These are phyloP conservation scores for Cymbopogon flexuosus DNA, from an alignment of 202 grass and related monocot species.

Conservation along the genomic window DNA sequence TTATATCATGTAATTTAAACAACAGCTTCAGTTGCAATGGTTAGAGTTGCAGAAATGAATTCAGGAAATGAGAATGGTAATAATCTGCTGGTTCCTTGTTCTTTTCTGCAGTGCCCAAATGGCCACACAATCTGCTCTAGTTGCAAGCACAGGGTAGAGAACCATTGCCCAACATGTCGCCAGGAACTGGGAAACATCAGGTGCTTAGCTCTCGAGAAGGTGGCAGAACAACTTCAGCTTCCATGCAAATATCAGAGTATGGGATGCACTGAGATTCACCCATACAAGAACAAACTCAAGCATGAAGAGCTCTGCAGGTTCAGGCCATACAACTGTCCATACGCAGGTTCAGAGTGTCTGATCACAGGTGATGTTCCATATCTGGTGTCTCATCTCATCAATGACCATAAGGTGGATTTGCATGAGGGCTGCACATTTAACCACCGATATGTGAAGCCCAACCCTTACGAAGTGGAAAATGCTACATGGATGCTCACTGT, in stretches of 20 bases:
- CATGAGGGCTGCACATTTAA: conserved; percentile 94
- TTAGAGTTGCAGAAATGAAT: not conserved
- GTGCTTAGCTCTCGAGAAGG: conserved; percentile 84
- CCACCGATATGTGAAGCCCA: conserved; percentile 93
- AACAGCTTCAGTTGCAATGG: not conserved
- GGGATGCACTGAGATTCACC: conserved; percentile 69
- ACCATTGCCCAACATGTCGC: conserved; percentile 86
- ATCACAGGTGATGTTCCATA: conserved; percentile 68
- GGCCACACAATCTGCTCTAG: conserved; percentile 88
- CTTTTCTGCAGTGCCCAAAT: conserved; percentile 74
- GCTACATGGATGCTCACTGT: conserved; percentile 99
- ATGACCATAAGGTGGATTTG: conserved; percentile 97
- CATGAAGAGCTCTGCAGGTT: conserved; percentile 79
- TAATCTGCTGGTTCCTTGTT: not conserved
- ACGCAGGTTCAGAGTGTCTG: conserved; percentile 87
- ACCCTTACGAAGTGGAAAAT: conserved; percentile 79
- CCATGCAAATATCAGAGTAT: conserved; percentile 76
- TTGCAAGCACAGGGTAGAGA: conserved; percentile 79
- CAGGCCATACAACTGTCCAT: conserved; percentile 87
- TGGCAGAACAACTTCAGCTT: conserved; percentile 83
- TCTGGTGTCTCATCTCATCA: conserved; percentile 77
- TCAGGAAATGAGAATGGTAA: not conserved
- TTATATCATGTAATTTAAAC: not conserved
- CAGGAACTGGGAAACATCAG: conserved; percentile 91
- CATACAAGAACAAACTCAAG: conserved; percentile 83